phyloP scores from a whole-genome alignment of 306 rosid genomes.

The Cucurbita moschata region DNA sequence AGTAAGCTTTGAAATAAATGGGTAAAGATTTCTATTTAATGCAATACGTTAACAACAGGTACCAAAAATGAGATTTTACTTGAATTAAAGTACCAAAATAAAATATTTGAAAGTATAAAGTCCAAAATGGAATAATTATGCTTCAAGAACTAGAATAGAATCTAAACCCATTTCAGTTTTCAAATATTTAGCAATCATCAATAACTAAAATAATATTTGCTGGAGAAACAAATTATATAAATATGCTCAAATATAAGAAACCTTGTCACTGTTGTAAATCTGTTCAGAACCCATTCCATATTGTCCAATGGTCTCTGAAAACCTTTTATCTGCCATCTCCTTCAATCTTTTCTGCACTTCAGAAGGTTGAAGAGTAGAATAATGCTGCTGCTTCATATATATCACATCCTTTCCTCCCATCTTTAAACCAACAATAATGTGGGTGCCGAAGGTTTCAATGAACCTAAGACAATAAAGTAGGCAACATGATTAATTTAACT shows the following conservation, averaged over 20 bases:
- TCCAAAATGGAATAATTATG: not conserved
- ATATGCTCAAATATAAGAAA: slow-evolving; percentile 6
- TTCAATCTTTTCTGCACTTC: slow-evolving; percentile 82
- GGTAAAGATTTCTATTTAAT: too few relatives aligned
- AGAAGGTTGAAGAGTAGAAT: slow-evolving; percentile 74
- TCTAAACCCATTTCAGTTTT: not conserved
- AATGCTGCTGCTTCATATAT: slow-evolving; percentile 90
- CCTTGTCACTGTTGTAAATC: slow-evolving; percentile 54
- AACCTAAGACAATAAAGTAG: slow-evolving; percentile 35
- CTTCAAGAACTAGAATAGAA: not conserved
- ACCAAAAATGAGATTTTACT: too few relatives aligned
- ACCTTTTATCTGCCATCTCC: slow-evolving; percentile 82
- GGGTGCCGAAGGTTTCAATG: slow-evolving; percentile 86
- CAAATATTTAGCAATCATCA: not conserved
- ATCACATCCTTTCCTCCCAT: slow-evolving; percentile 98
- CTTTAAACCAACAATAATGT: slow-evolving; percentile 82
- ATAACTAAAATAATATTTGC: not conserved
- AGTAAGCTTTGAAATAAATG: too few relatives aligned
- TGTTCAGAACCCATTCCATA: slow-evolving; percentile 44
- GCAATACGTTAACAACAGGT: too few relatives aligned
- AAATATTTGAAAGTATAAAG: too few relatives aligned
- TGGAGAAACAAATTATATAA: not conserved
- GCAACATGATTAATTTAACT: not conserved
- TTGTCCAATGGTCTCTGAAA: slow-evolving; percentile 49
- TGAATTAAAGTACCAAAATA: too few relatives aligned